Evolutionary conservation across 2,329 filamentous ascomycete species (phyloP), one percentile per base, ranked within the genome.

Genomic region (Elsinoe batatas): DNA sequence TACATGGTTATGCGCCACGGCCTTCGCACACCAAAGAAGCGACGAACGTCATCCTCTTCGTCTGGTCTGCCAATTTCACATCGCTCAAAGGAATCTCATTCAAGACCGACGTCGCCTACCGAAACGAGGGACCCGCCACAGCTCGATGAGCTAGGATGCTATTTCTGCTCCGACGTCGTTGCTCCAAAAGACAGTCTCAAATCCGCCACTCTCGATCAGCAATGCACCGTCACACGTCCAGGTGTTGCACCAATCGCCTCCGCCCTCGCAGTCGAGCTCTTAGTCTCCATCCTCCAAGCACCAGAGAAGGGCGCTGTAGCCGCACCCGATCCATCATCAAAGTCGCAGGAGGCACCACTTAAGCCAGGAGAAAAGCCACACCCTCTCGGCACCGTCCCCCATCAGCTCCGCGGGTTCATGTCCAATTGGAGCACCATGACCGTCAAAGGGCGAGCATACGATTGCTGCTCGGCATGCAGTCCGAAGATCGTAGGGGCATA

Each of bases 121-220:
- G 51, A 37, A 32, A 15, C 76, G 3, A 68, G 72, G 40, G 73
- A 76, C 51, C 75, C 32, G 3, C 32, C 54, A n/a, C 20, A 46
- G 18, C 17, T 40, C 2, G 75, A 82, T 53, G 82, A 88, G 22
- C 76, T 97, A 22, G 93, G 93, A 8, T 98, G 93, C 71, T 98
- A 98, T 69, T 98, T 97, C 71, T 98, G 93, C 73, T 97, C 95
- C 65, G 93, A 98, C 68, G 91, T 98, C 22, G 91, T 97, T 50
- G 88, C 91, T 5, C 93, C 93, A 18, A 85, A 85, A 59, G 89
- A 97, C 73, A 91, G 95, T 74, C 80, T 95, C 66, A 95, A 91
- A 70, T 90, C 95, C 65, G 88, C 91, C 63, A 97, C 93, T 0
- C 82, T 98, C 10, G 93, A 98, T 68, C 93, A 98, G 69, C 93